Percentiles rank a stretch among this genome's conserved stretches.
These are phyloP conservation scores for Trematosphaeria pertusa DNA, from an alignment of 2,329 filamentous ascomycete species.

Conservation along the genomic window DNA sequence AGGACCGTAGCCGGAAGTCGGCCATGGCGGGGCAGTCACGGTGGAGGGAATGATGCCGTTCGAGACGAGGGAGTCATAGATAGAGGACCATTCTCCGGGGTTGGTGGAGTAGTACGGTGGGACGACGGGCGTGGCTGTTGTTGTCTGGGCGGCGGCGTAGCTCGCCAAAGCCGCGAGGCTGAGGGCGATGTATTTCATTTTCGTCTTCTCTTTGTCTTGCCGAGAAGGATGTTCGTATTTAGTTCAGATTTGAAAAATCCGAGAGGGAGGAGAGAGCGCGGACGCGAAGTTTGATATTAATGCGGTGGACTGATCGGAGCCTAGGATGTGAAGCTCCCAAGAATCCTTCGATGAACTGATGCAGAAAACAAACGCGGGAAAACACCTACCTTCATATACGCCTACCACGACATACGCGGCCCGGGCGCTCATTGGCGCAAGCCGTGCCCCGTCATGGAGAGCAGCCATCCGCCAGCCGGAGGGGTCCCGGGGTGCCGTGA, in stretches of 20 bases:
- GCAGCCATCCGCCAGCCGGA: background rate
- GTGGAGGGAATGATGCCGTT: slow-evolving; percentile 34
- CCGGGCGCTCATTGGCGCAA: slow-evolving; percentile 1
- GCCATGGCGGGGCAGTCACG: slow-evolving; percentile 30
- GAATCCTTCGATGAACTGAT: slow-evolving; percentile 5
- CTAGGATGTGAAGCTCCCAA: background rate
- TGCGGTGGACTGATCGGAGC: too few relatives aligned
- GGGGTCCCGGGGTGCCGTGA: slow-evolving; percentile 2
- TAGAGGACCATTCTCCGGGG: slow-evolving; percentile 29
- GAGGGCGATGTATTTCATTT: slow-evolving; percentile 8
- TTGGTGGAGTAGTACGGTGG: slow-evolving; percentile 18
- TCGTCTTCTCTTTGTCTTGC: background rate
- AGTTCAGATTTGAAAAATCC: too few relatives aligned
- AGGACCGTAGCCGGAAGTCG: slow-evolving; percentile 25
- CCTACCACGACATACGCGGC: slow-evolving; percentile 5
- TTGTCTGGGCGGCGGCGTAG: background rate
- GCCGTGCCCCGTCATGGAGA: background rate
- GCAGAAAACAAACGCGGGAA: slow-evolving; percentile 5
- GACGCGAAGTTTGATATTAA: too few relatives aligned
- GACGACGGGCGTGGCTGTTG: slow-evolving; percentile 4
- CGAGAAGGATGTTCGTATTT: background rate
- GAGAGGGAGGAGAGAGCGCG: too few relatives aligned
- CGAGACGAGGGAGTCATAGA: slow-evolving; percentile 35
- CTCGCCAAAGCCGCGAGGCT: slow-evolving; percentile 12
- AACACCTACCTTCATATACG: slow-evolving; percentile 2